phyloP scores from a whole-genome alignment of 495 filamentous ascomycete genomes.

The Elaphomyces granulatus region DNA sequence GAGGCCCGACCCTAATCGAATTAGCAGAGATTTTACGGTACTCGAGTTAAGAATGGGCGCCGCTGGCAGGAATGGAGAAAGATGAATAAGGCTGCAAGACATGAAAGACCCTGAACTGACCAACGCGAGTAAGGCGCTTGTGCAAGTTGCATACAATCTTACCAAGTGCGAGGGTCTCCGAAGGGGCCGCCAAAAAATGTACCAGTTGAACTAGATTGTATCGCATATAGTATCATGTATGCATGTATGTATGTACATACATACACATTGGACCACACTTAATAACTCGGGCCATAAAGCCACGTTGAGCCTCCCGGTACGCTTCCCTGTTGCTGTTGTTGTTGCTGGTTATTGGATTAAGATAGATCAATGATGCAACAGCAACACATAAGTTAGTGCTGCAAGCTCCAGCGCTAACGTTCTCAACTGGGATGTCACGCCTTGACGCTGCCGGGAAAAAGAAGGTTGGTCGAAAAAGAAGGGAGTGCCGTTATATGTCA shows the following conservation, averaged over 20 bases:
- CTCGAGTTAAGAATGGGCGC: not conserved
- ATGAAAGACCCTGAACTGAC: not conserved
- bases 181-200: not conserved
- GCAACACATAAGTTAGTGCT: not conserved
- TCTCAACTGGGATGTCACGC: not conserved
- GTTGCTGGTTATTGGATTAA: not conserved
- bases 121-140: not conserved
- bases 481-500: not conserved
- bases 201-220: not conserved
- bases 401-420: not conserved
- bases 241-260: not conserved
- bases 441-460: not conserved
- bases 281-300: no score
- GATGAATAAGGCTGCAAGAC: conserved; percentile 1
- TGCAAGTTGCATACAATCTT: no score
- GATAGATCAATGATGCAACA: not conserved
- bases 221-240: not conserved
- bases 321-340: not conserved
- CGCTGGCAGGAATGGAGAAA: conserved; percentile 1
- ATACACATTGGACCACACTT: not conserved
- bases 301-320: conserved; percentile 1
- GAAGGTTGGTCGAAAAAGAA: not conserved
- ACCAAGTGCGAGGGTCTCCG: no score
- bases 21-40: no score
- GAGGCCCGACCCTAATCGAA: no score